Conservation (phyloP, 805 yeast genomes). For the Saturnispora sekii region DNA sequence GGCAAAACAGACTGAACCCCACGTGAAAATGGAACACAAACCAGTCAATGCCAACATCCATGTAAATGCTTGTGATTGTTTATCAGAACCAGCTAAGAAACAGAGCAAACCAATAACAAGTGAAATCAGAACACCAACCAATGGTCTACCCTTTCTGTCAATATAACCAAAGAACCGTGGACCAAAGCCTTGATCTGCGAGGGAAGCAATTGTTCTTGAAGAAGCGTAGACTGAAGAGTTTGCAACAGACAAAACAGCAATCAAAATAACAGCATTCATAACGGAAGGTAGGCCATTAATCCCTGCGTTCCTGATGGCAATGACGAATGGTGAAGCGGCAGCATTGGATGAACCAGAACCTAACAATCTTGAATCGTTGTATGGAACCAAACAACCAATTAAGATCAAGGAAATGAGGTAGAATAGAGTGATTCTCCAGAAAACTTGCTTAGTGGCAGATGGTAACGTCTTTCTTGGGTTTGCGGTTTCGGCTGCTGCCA, state of each 20-base stretch:
- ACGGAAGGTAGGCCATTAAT: conserved; percentile 59
- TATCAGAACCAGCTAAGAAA: conserved; percentile 51
- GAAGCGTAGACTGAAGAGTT: conserved; percentile 68
- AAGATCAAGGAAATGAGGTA: conserved; percentile 41
- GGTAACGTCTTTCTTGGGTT: conserved; percentile 52
- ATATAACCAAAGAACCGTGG: conserved; percentile 57
- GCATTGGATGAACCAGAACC: conserved; percentile 41
- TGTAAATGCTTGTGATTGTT: conserved; percentile 49
- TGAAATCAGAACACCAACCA: conserved; percentile 52
- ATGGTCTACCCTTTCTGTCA: conserved; percentile 72
- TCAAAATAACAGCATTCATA: conserved; percentile 63
- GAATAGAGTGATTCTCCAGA: conserved; percentile 49
- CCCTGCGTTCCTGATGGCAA: conserved; percentile 56
- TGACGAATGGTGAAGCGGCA: conserved; percentile 66
- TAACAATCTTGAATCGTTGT: conserved; percentile 35
- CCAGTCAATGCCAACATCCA: conserved; percentile 78
- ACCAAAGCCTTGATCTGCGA: conserved; percentile 63
- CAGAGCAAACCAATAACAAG: conserved; percentile 48
- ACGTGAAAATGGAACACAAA: conserved; percentile 65
- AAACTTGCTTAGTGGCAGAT: conserved; percentile 50
- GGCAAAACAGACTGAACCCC: conserved; percentile 65
- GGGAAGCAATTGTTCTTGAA: conserved; percentile 57
- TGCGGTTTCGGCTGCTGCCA: conserved; percentile 53
- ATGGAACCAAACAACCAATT: conserved; percentile 47
- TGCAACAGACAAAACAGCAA: conserved; percentile 69